A percentile compares a stretch with the other conserved stretches of the same genome.
These are phyloP conservation scores for Pyrus communis DNA, from an alignment of 306 rosid species.

Conservation along the genomic window DNA sequence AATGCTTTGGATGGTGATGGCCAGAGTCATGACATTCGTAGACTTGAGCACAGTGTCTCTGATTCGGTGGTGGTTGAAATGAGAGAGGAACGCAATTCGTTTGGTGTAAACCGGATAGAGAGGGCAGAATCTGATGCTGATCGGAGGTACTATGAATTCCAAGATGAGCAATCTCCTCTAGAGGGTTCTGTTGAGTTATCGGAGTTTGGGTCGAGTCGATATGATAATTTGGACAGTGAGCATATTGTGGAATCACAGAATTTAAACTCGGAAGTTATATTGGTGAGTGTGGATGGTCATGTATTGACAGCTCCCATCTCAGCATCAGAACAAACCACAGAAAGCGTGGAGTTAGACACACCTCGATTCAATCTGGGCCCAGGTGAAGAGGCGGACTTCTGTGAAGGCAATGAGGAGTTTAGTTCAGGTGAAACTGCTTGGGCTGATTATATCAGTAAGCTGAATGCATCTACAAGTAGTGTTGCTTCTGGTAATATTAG, in stretches of 20 bases:
- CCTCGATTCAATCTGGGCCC: slow-evolving; percentile 94
- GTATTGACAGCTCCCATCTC: slow-evolving; percentile 81
- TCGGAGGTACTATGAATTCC: slow-evolving; percentile 61
- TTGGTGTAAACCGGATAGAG: slow-evolving; percentile 23
- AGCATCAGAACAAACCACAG: slow-evolving; percentile 56
- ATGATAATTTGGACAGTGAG: slow-evolving; percentile 47
- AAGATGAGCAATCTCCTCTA: slow-evolving; percentile 56
- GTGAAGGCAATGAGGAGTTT: slow-evolving; percentile 59
- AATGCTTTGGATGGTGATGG: slow-evolving; percentile 14
- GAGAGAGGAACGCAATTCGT: slow-evolving; percentile 30
- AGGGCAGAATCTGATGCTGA: slow-evolving; percentile 51
- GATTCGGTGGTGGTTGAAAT: slow-evolving; percentile 44
- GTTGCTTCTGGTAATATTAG: slow-evolving; percentile 9
- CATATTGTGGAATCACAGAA: slow-evolving; percentile 50
- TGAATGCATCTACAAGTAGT: slow-evolving; percentile 35
- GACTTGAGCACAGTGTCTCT: slow-evolving; percentile 59
- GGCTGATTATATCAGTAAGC: slow-evolving; percentile 63
- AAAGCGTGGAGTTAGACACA: slow-evolving; percentile 60
- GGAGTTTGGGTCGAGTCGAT: slow-evolving; percentile 49
- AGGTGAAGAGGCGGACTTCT: slow-evolving; percentile 61
- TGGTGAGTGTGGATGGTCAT: slow-evolving; percentile 94
- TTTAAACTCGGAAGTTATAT: slow-evolving; percentile 63
- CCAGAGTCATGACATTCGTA: slow-evolving; percentile 20
- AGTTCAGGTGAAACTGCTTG: slow-evolving; percentile 49
- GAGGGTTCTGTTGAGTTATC: slow-evolving; percentile 58